These are phyloP conservation scores for Stagonosporopsis cucurbitacearum DNA, from an alignment of 2,329 filamentous ascomycete genomes.

Conservation along the genomic window DNA sequence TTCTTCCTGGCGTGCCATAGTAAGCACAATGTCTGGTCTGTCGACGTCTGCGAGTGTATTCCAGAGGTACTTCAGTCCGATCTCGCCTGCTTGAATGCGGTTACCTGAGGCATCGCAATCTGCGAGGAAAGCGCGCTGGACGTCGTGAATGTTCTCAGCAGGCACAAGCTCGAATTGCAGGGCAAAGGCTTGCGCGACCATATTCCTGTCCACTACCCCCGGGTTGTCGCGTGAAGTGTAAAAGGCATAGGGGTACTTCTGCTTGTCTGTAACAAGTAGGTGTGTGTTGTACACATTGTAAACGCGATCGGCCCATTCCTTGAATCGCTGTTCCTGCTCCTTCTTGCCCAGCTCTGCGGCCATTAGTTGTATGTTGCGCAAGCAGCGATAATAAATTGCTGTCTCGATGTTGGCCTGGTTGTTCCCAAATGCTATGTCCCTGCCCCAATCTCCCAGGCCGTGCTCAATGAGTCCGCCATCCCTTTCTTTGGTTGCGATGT, in stretches of 20 bases:
- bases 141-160: slow-evolving; percentile 26
- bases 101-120: slow-evolving; percentile 31
- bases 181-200: slow-evolving; percentile 50
- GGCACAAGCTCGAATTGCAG: slow-evolving; percentile 47
- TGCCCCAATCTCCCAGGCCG: slow-evolving; percentile 54
- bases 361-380: slow-evolving; percentile 47
- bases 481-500: slow-evolving; percentile 50
- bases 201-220: slow-evolving; percentile 44
- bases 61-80: slow-evolving; percentile 53
- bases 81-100: slow-evolving; percentile 51
- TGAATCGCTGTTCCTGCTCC: slow-evolving; percentile 22
- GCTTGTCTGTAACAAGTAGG: slow-evolving; percentile 31
- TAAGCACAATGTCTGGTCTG: slow-evolving; percentile 47
- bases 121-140: slow-evolving; percentile 40
- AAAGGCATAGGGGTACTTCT: slow-evolving; percentile 45
- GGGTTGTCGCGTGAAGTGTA: slow-evolving; percentile 50
- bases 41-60: slow-evolving; percentile 52
- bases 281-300: slow-evolving; percentile 28
- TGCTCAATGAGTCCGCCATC: slow-evolving; percentile 53
- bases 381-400: slow-evolving; percentile 53
- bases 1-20: slow-evolving; percentile 56
- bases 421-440: slow-evolving; percentile 53
- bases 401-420: slow-evolving; percentile 56
- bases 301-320: slow-evolving; percentile 32
- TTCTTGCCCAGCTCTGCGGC: slow-evolving; percentile 27